phyloP scores from a whole-genome alignment of 2,329 filamentous ascomycete genomes.

The Aspergillus terreus region DNA sequence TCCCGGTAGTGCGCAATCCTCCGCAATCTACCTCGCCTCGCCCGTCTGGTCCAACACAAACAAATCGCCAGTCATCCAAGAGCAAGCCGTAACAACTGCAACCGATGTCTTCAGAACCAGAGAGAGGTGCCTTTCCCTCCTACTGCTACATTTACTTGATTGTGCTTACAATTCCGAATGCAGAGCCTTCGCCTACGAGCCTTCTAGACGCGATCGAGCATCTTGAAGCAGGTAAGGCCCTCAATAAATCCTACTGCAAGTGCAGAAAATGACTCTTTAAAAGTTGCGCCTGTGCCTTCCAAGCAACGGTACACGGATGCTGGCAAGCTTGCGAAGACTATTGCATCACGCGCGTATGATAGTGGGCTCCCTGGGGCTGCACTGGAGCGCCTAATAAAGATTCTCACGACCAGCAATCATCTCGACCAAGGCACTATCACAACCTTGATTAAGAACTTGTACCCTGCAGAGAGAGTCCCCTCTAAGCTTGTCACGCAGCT shows the following conservation, averaged over 20 bases:
- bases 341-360: slow-evolving; percentile 63
- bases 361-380: slow-evolving; percentile 61
- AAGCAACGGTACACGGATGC: slow-evolving; percentile 64
- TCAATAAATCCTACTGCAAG: not conserved
- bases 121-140: not conserved
- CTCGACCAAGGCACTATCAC: slow-evolving; percentile 73
- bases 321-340: slow-evolving; percentile 60
- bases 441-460: slow-evolving; percentile 68
- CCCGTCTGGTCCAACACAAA: too few species aligned
- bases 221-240: slow-evolving; percentile 32
- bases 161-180: not conserved
- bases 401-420: slow-evolving; percentile 63
- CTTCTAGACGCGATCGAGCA: slow-evolving; percentile 34
- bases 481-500: slow-evolving; percentile 61
- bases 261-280: not conserved
- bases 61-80: not conserved
- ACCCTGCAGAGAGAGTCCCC: slow-evolving; percentile 65
- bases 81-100: not conserved
- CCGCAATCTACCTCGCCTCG: too few species aligned
- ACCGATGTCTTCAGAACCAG: not conserved
- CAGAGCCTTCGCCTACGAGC: slow-evolving; percentile 17
- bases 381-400: slow-evolving; percentile 61
- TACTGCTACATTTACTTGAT: not conserved
- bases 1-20: too few species aligned
- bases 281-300: slow-evolving; percentile 48